Evolutionary conservation across 202 grass and related monocot species (phyloP), one percentile per base, ranked within the genome.

Genomic region (Musa balbisiana): DNA sequence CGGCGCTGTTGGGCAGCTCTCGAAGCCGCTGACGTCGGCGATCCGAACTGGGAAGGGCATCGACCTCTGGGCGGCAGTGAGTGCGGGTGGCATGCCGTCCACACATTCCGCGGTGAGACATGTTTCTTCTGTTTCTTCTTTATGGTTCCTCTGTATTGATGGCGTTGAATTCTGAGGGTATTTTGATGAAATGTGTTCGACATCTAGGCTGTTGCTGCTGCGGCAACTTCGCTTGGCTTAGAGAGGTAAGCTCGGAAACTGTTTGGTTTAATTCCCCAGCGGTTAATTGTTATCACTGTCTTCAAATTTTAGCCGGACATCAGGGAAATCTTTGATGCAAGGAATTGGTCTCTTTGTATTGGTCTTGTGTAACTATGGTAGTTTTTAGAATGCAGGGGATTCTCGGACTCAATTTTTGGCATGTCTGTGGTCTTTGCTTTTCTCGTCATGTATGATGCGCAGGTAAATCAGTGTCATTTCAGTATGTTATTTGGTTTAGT

Each of bases 391-490:
- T 80, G 71, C 88, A 98, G 90, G 90, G 90, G 94, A 19, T 86
- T 98, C 76, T 87, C 87, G 52, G 94, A 98, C 67, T 88, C 88
- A 11, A 81, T 98, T 73, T 98, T 98, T 2, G 94, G 94, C 77
- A 93, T 98, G 94, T 87, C 88, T 1, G 77, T 91, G 53, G 85
- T 98, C n/a, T 88, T 98, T 86, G 88, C 94, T 33, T 87, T 85
- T 10, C 80, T 98, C 67, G 84, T 98, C n/a, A 98, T 98, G 91
- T 98, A 93, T 71, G 94, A 98, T 78, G 84, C 94, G 27, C 91
- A 98, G 91, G 94, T 98, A 87, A 67, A 12, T 52, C 8, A 29
- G 24, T 24, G 33, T 43, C 5, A 43, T 43, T 43, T 43, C 33
- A 43, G 5, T 43, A 43, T 43, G 16, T 27, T 59, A 16, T 74